Percentiles rank a stretch among this genome's conserved stretches.
Evolutionary conservation across 1,284 basidiomycete genomes (phyloP).

Genomic region (Sporisorium reilianum): DNA sequence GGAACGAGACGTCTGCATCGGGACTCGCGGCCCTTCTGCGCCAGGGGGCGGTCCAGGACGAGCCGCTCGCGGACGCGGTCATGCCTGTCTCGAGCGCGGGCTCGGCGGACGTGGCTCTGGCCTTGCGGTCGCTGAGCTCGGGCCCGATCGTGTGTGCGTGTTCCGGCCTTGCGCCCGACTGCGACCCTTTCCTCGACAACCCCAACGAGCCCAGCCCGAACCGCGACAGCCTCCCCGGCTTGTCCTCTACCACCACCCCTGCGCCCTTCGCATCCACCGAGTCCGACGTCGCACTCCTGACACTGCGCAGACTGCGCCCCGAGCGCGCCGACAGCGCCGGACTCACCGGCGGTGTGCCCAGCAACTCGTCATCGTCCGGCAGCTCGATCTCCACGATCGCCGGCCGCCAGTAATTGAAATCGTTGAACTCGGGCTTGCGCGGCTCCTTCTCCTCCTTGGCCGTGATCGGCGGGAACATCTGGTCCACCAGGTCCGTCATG

Average conservation of each 20-base stretch:
- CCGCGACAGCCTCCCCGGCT: conserved; percentile 38
- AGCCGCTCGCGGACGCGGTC: conserved; percentile 5
- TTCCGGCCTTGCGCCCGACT: conserved; percentile 6
- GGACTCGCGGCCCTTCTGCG: conserved; percentile 46
- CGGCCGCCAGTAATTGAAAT: conserved; percentile 96
- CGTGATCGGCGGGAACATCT: conserved; percentile 94
- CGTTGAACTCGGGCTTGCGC: conserved; percentile 87
- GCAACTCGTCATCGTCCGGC: conserved; percentile 78
- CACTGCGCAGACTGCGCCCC: conserved; percentile 71
- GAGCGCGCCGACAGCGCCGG: conserved; percentile 91
- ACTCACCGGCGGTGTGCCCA: conserved; percentile 78
- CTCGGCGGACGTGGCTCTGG: conserved; percentile 27
- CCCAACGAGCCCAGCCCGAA: conserved; percentile 59
- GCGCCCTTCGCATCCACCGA: conserved; percentile 9
- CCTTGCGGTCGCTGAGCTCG: conserved; percentile 4
- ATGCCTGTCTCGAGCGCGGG: conserved; percentile 20
- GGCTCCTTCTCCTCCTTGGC: conserved; percentile 76
- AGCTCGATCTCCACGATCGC: conserved; percentile 77
- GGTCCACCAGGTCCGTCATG: conserved; percentile 98
- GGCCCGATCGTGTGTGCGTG: conserved; percentile 17
- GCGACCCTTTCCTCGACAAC: conserved; percentile 18
- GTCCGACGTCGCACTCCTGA: conserved; percentile 41
- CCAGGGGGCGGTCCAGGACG: conserved; percentile 54
- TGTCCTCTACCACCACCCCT: conserved; percentile 12
- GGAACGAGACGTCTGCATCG: neutral